Conservation (phyloP, 2,329 filamentous ascomycete species). For the Mycosphaerelloides madeirae region DNA sequence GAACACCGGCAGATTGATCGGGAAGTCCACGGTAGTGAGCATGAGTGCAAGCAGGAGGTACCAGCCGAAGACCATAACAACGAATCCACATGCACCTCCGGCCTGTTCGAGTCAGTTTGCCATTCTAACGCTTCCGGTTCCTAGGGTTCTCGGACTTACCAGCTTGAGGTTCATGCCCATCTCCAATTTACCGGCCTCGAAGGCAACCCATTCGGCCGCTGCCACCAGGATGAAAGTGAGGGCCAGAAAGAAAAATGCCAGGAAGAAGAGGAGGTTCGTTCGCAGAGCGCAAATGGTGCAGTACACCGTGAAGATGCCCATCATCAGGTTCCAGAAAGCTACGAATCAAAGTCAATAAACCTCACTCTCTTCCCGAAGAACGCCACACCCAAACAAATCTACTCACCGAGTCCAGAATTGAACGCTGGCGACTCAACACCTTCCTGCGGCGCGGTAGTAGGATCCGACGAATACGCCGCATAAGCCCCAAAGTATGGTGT, state of each 20-base stretch:
- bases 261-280: conserved; percentile 15
- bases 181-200: conserved; percentile 6
- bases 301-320: conserved; percentile 19
- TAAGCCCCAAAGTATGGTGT: conserved; percentile 17
- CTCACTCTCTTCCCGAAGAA: no score
- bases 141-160: not conserved
- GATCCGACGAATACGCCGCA: conserved; percentile 13
- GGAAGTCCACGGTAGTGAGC: conserved; percentile 19
- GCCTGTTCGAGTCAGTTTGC: conserved; percentile 10
- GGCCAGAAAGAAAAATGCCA: conserved; percentile 18
- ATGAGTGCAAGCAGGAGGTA: conserved; percentile 19
- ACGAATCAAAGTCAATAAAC: not conserved
- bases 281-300: conserved; percentile 18
- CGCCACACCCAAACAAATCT: no score
- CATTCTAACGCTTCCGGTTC: no score
- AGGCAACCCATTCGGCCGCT: conserved; percentile 13
- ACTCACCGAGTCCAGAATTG: conserved; percentile 15
- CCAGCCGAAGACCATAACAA: conserved; percentile 18
- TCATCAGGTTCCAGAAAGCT: conserved; percentile 21
- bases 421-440: conserved; percentile 11
- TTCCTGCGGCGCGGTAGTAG: conserved; percentile 1
- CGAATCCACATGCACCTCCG: conserved; percentile 15
- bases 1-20: conserved; percentile 17
- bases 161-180: conserved; percentile 5
- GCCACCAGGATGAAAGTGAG: conserved; percentile 17